Evolutionary conservation across 192 early-diverging fungal species (phyloP), one percentile per base, ranked within the genome.

Genomic region (Umbelopsis ramanniana): DNA sequence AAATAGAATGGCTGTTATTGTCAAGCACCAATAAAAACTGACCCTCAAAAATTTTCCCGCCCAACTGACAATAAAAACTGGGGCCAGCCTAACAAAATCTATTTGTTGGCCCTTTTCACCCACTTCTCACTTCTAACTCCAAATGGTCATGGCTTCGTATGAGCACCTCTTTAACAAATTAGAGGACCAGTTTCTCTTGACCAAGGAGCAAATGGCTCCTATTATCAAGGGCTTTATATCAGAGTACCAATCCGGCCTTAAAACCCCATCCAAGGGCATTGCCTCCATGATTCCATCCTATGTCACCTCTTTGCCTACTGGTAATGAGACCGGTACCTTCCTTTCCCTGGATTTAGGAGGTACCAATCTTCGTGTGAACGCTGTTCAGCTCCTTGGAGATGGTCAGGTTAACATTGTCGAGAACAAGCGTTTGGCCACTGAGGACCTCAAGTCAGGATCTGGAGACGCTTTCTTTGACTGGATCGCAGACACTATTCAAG

Each of bases 301-400:
- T 84, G 93, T 98, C 67, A 87, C 90, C 10, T 75, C 79, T 52
- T 83, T 92, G 23, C 96, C 97, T 4, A 89, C 83, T 22, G 96
- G 96, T 35, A 84, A 79, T 68, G 97, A 99, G 75, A 89, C 83
- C 33, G 97, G 97, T 33, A 87, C 90, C 35, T 96, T 89, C 84
- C 82, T 95, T 57, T 94, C 97, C 11, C 85, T 99, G 46, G 97
- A 99, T 72, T 82, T 99, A 70, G 96, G 97, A 53, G 97, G 96
- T 19, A 96, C 96, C 46, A 97, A 98, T 84, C 87, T 99, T 72
- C 92, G 96, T 48, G 92, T 97, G 26, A 89, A 94, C 73, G 85
- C 87, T 46, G 93, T 96, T 19, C 87, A 86, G 35, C 86, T 99
- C 21, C 81, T 92, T 60, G 96, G 96, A 40, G 76, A 88, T 57